Evolutionary conservation across 768 basidiomycete species (phyloP), one percentile per base, ranked within the genome.

Genomic region (Tephrocybe sp.): DNA sequence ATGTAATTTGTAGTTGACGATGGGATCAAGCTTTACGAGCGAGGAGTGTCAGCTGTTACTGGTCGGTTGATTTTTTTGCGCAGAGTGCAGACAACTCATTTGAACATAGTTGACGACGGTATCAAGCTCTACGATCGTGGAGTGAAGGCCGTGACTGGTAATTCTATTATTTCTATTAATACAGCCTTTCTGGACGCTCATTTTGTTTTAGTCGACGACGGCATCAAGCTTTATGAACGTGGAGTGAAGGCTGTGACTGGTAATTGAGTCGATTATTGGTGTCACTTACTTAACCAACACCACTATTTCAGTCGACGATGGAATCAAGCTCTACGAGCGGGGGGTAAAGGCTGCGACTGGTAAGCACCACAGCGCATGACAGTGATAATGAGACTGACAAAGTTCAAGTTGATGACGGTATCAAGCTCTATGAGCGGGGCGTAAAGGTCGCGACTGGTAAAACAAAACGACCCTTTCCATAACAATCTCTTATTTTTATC

Each of bases 301-400:
- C 33, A 46, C 45, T 6, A 33, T 36, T 12, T 20, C n/a, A 47
- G 45, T 47, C 20, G 45, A 47, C 20, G 45, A 47, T 17, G 45
- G 45, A 3, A 47, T 47, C 36, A 47, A 47, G 45, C 45, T 47
- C 33, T 47, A 47, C 14, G 34, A 47, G 23, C n/a, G n/a, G n/a
- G n/a, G n/a, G n/a, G n/a, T n/a, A n/a, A n/a, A n/a, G n/a, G n/a
- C n/a, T n/a, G n/a, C n/a, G n/a, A n/a, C n/a, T n/a, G n/a, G n/a
- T n/a, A 5, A 30, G 25, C 21, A 15, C 2, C 21, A n/a, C n/a
- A n/a, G n/a, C n/a, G n/a, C n/a, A n/a, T n/a, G n/a, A n/a, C n/a
- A n/a, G n/a, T n/a, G n/a, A n/a, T n/a, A n/a, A n/a, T n/a, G n/a
- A n/a, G n/a, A n/a, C n/a, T n/a, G n/a, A n/a, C n/a, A n/a, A n/a